Conservation (phyloP, 495 filamentous ascomycete species). For the Talaromyces proteolyticus region DNA sequence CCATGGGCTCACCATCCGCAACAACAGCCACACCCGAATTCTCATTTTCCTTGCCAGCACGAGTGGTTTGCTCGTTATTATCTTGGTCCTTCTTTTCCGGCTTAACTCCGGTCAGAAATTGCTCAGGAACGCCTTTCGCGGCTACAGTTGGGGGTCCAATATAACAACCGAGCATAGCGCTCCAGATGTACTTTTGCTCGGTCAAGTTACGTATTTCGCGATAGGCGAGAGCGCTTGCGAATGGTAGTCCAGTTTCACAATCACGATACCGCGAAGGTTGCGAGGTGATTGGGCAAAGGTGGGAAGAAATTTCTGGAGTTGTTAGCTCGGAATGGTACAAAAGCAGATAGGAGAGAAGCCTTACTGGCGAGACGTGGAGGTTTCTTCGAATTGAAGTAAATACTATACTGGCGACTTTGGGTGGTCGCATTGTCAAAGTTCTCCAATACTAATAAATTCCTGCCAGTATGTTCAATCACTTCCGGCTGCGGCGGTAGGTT, state of each 20-base stretch:
- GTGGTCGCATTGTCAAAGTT: constrained; percentile 50
- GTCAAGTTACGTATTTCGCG: constrained; percentile 56
- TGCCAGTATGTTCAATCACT: constrained; percentile 44
- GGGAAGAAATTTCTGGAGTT: constrained; percentile 38
- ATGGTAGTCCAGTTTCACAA: constrained; percentile 69
- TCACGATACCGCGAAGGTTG: constrained; percentile 73
- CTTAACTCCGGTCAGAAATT: constrained; percentile 45
- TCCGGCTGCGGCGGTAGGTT: constrained; percentile 22
- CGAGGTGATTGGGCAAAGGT: constrained; percentile 73
- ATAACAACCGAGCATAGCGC: constrained; percentile 68
- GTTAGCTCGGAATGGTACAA: constrained; percentile 14
- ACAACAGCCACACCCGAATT: too few relatives aligned
- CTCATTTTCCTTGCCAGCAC: neutral
- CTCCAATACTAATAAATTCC: constrained; percentile 46
- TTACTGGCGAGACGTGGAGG: constrained; percentile 42
- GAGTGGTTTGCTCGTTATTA: neutral
- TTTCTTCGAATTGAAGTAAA: constrained; percentile 48
- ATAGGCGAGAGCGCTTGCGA: constrained; percentile 68
- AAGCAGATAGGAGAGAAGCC: constrained; percentile 15
- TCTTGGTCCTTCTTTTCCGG: constrained; percentile 12
- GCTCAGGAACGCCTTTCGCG: constrained; percentile 61
- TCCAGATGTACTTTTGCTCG: constrained; percentile 65
- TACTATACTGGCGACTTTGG: constrained; percentile 42
- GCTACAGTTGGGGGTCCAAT: constrained; percentile 56
- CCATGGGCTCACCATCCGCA: constrained; percentile 17